A percentile compares a stretch with the other conserved stretches of the same genome.
Evolutionary conservation across 805 yeast genomes (phyloP).

Genomic region (Candida saitoana): DNA sequence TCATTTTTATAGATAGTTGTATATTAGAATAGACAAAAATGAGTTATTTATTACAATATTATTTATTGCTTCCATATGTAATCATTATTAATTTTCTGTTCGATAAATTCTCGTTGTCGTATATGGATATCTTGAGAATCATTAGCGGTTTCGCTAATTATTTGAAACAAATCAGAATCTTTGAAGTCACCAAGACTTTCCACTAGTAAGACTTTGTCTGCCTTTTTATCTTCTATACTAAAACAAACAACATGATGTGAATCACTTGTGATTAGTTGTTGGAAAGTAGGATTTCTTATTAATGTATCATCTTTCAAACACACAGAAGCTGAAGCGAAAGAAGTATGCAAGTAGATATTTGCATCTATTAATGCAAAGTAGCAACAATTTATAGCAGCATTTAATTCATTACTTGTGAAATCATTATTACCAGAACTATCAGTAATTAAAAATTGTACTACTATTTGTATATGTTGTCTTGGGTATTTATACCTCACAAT

Average conservation of each 20-base stretch:
- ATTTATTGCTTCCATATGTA: constrained; percentile 52
- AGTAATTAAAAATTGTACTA: constrained; percentile 36
- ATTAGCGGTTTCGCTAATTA: constrained; percentile 49
- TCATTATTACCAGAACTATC: constrained; percentile 20
- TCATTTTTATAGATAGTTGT: constrained; percentile 1
- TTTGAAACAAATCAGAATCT: constrained; percentile 48
- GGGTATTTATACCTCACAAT: constrained; percentile 68
- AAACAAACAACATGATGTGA: constrained; percentile 69
- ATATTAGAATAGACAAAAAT: constrained; percentile 1
- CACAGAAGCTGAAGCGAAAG: constrained; percentile 57
- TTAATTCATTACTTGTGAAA: constrained; percentile 49
- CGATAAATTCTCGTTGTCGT: constrained; percentile 43
- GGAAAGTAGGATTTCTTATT: constrained; percentile 43
- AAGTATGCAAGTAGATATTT: constrained; percentile 62
- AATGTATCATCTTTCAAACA: constrained; percentile 28
- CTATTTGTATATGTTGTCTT: constrained; percentile 53
- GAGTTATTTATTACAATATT: too few species aligned
- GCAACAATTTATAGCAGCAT: constrained; percentile 68
- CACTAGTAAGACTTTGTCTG: constrained; percentile 55
- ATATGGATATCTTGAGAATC: constrained; percentile 44
- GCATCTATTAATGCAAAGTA: constrained; percentile 77
- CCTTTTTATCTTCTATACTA: constrained; percentile 46
- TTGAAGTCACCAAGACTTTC: constrained; percentile 74
- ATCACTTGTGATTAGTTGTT: constrained; percentile 37
- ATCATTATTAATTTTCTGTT: constrained; percentile 46